Base-by-base conservation (phyloP, 805 yeast genomes). In the Metschnikowia arizonensis region DNA sequence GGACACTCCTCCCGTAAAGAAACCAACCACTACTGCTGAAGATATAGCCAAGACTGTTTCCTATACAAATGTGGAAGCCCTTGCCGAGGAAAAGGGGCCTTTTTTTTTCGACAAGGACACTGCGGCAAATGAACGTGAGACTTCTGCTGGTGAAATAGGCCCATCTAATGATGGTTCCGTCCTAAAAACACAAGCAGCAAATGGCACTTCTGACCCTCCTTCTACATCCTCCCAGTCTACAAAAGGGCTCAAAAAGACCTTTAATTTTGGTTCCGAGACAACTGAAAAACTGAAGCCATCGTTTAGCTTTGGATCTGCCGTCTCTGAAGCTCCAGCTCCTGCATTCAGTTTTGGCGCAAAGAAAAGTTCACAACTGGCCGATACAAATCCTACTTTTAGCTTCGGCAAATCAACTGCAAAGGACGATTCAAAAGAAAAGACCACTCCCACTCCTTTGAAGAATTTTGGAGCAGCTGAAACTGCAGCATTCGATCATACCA, bases 41-140 rank as follows among this genome's bases (percentile, higher is more conserved):
- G 72, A 67, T 33, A 69, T 71, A 14, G 56, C 58, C 33, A 65
- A 64, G 35, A 66, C 75, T 2, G 60, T 68, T 10, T 56, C 63
- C 15, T 67, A 61, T 45, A 68, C 63, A 40, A 60, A 62, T 46
- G 59, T 66, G 17, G 63, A 61, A 43, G 59, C 56, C 17, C 52
- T 66, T 18, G 51, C 61, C 4, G 49, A 38, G 9, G 29, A 29
- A 9, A 40, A 24, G 14, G 31, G 40, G n/a, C 19, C 40, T 17
- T 26, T 26, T 10, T 23, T 40, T 40, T 40, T 40, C n/a, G 38
- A 33, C 25, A 33, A 18, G 23, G 23, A 11, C 18, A 18, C 32
- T 18, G 6, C 29, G 4, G 14, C 29, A 9, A 24, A 14, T 6
- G 36, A 33, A 23, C 14, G 9, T 2, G 9, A 24, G n/a, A 8